Conservation (phyloP, 306 rosid species). For the Glycine latifolia region DNA sequence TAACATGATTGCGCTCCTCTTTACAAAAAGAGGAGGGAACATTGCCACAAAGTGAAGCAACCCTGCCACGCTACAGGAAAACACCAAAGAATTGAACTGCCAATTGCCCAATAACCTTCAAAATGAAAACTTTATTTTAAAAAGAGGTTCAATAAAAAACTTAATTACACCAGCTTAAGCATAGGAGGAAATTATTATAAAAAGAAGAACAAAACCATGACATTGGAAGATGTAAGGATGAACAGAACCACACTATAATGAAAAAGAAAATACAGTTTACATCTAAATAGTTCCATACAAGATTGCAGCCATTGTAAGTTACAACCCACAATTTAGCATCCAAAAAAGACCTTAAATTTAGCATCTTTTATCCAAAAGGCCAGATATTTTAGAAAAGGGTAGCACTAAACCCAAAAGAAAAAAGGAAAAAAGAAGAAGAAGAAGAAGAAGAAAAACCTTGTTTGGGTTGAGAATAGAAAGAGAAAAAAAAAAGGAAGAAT, state of each 20-base stretch:
- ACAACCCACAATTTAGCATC: not conserved
- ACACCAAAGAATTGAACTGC: conserved; percentile 20
- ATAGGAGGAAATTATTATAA: not conserved
- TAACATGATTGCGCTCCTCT: conserved; percentile 23
- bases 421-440: no score
- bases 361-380: conserved; percentile 26
- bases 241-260: not conserved
- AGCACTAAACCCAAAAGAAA: not conserved
- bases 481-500: not conserved
- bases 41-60: not conserved
- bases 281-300: conserved; percentile 20
- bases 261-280: not conserved
- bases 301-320: not conserved
- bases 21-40: conserved; percentile 18
- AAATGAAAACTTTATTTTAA: not conserved
- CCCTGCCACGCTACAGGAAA: conserved; percentile 8
- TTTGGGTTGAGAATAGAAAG: not conserved
- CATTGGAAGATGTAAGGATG: not conserved
- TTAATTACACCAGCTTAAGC: not conserved
- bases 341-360: not conserved
- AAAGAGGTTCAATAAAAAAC: not conserved
- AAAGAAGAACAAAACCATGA: not conserved
- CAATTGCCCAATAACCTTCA: conserved; percentile 13
- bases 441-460: no score
- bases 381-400: conserved; percentile 24